Evolutionary conservation across 139 green algal genomes (phyloP), one percentile per base, ranked within the genome.

Genomic region (Haematococcus sp.): DNA sequence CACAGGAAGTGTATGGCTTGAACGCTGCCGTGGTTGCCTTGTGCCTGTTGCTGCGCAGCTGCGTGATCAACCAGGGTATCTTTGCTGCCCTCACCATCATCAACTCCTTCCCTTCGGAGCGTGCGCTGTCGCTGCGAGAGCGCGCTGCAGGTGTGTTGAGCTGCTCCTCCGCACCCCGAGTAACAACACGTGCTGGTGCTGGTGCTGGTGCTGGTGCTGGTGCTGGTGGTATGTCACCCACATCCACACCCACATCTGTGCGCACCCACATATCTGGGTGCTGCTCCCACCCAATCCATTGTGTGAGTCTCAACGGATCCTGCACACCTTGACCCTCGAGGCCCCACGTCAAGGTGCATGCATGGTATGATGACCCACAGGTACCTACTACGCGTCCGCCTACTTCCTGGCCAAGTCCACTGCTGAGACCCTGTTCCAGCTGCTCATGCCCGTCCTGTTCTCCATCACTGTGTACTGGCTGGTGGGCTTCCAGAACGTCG

Each of bases 401-500:
- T 89, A 89, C 71, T 89, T 85, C 63, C 70, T 88, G 13, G 81
- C 84, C 61, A 89, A 89, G 64, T 67, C 73, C 5, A 76, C 68
- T 1, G 81, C 81, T 0, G 84, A 89, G 71, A 78, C 68, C 0
- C 4, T 83, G 2, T 63, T 78, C 32, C 84, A 89, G 76, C 51
- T 83, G 69, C 4, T 78, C 35, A 69, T 70, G 25, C 83, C 84
- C 25, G 31, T 85, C 33, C 35, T 81, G 31, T 90, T 90, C 70
- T 73, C 59, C n/a, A 34, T 54, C 68, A 76, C 86, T 23, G 85
- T 84, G 7, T 90, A 90, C 77, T 90, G 68, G 31, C 75, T 90
- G 68, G 64, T 90, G 0, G 83, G 83, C 23, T 71, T 88, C 23
- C 78, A 87, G 75, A 32, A 46, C n/a, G 43, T 40, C 81, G 56